Evolutionary conservation across 495 filamentous ascomycete species (phyloP), one percentile per base, ranked within the genome.

Genomic region (Sphaerosporella brunnea): DNA sequence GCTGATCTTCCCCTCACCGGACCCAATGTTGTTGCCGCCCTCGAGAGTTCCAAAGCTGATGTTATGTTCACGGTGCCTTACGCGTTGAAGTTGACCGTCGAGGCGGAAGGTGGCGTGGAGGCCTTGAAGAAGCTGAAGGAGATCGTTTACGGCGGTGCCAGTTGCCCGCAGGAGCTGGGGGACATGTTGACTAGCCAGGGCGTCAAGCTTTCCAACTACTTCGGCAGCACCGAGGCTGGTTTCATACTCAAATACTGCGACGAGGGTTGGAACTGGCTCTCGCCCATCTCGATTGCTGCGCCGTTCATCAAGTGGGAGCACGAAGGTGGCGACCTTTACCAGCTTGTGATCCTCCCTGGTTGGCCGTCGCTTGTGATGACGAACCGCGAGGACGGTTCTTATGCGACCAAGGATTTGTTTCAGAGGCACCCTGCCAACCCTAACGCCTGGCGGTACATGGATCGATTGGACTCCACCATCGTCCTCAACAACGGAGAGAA

Each of bases 321-420:
- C 0, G 35, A 73, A 5, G 60, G 61, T 2, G 45, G 23, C 7
- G 51, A 60, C 0, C 60, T 73, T 3, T 77, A 67, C 36, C 72
- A 77, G 38, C 64, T 77, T 1, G 63, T 78, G 15, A 65, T 77
- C 13, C 64, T 71, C 10, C 62, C 69, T 10, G 69, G 69, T 2
- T 78, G 77, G 65, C 77, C 74, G 20, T 74, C 76, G 34, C 74
- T 76, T 55, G 70, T 72, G 2, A 71, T 73, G 51, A 64, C 60
- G 2, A 80, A 78, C 40, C 72, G 73, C 23, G 64, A 66, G 0
- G 70, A 80, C 46, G 69, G 73, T 19, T 70, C 72, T 1, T 77
- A 68, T 52, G 70, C 68, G 0, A 75, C 73, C 24, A 66, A 65
- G 15, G 76, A 72, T 58, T 66, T 77, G 37, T 79, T 78, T 56